A percentile compares a stretch with the other conserved stretches of the same genome.
Conservation (phyloP, 2,329 filamentous ascomycete genomes). For the Thelonectria discophora region DNA sequence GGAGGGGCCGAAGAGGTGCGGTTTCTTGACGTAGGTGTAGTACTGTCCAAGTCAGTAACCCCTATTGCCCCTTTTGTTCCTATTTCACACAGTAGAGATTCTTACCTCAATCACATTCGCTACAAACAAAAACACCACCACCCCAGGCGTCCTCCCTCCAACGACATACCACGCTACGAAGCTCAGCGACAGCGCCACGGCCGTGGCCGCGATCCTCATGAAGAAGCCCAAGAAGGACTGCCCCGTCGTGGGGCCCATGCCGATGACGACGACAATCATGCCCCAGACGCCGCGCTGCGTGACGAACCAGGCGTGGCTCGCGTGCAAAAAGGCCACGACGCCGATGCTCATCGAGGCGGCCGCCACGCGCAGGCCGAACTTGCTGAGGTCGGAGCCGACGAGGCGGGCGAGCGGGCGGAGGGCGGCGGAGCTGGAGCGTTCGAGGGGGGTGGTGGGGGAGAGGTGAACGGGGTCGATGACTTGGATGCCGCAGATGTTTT, state of each 20-base stretch:
- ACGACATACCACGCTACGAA: slow-evolving; percentile 24
- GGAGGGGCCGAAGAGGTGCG: slow-evolving; percentile 21
- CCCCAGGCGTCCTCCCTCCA: slow-evolving; percentile 18
- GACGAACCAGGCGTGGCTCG: slow-evolving; percentile 22
- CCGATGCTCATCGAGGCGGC: slow-evolving; percentile 23
- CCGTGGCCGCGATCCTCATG: slow-evolving; percentile 20
- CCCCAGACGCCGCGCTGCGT: slow-evolving; percentile 26
- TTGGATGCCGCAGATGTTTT: slow-evolving; percentile 9
- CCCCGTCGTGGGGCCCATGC: slow-evolving; percentile 26
- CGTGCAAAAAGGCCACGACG: slow-evolving; percentile 21
- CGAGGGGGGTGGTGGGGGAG: slow-evolving; percentile 20
- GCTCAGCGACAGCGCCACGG: slow-evolving; percentile 15
- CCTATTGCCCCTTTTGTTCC: too few relatives aligned
- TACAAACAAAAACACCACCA: slow-evolving; percentile 22
- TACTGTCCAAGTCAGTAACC: slow-evolving; percentile 6
- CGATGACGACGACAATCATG: slow-evolving; percentile 26
- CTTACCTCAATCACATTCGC: slow-evolving; percentile 22
- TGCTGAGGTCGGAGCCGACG: slow-evolving; percentile 20
- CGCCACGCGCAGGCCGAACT: slow-evolving; percentile 25
- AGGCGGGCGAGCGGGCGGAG: slow-evolving; percentile 18
- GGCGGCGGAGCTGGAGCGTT: slow-evolving; percentile 12
- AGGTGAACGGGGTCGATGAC: slow-evolving; percentile 24
- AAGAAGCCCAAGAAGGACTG: slow-evolving; percentile 26
- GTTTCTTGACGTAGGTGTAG: slow-evolving; percentile 27
- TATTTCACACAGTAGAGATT: too few relatives aligned